Evolutionary conservation across 139 green algal species (phyloP), one percentile per base, ranked within the genome.

Genomic region (Trebouxia sp.): DNA sequence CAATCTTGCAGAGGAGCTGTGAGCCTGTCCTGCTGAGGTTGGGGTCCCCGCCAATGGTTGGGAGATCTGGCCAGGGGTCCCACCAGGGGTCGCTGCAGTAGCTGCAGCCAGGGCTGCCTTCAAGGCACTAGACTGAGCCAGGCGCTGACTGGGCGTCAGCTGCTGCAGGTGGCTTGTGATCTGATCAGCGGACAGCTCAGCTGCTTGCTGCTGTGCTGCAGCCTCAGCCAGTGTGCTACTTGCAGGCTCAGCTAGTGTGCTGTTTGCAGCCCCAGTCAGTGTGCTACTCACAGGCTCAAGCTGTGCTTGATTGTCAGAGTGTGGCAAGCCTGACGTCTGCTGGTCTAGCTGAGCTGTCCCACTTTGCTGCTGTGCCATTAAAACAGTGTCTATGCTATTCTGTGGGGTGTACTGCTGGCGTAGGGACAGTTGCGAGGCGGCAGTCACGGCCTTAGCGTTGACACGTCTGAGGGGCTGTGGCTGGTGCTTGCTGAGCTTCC

Each of bases 401-500:
- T 72, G 62, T 1, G 37, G 35, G 4, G 62, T 24, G 20, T 42
- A 72, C 32, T 72, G 62, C 32, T 72, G 62, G 3, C 62, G 15
- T 12, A 72, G 62, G 14, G 62, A n/a, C 9, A 45, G 62, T 6
- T 72, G 32, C 42, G 20, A 37, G 69, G 22, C 1, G 24, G 41
- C 8, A 3, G 42, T 9, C 9, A 32, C 26, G 7, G n/a, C 39
- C 69, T 51, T 77, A 41, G 39, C 69, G 39, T 77, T 72, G 62
- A 72, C 62, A 45, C 62, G 62, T 17, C 62, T 35, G 32, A 43
- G 62, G 26, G 62, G 62, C 12, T 28, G 17, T 3, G 41, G 69
- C 69, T 77, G 69, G 17, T n/a, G n/a, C 20, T 77, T n/a, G 41
- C 69, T 77, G 38, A 77, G 69, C 9, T 53, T 51, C 69, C 69